Base-by-base conservation (phyloP, 768 basidiomycete genomes). In the Lenzites betulinus region DNA sequence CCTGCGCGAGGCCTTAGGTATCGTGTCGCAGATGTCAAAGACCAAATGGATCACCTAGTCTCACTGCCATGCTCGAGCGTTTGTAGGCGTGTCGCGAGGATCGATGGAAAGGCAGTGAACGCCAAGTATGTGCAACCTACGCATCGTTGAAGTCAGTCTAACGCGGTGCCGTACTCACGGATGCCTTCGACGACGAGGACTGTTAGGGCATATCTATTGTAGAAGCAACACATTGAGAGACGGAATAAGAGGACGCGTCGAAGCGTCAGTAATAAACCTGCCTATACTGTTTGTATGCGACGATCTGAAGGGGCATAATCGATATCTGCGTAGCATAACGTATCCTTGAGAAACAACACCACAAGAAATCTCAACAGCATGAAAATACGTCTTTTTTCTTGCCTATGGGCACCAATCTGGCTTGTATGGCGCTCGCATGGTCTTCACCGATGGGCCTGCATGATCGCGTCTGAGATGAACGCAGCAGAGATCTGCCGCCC, bases 381-480 rank as follows among this genome's bases (percentile, higher is more conserved):
- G 60, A 64, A 59, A 57, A 67, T 47, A 64, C 63, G 55, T 51
- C 59, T 62, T 66, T 62, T 51, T 63, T 59, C 26, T 52, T 52
- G 58, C 46, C 20, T 16, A 36, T 22, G 33, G 20, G 51, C 30
- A 33, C 30, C 30, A 11, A 33, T 33, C 11, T 16, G 35, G 22
- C n/a, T 9, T 5, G 51, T 3, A 23, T 1, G 36, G 12, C 7
- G 23, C 25, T 28, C 16, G 12, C 20, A n/a, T 49, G 20, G 26
- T 38, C 46, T 57, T 77, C 81, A 92, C 77, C 89, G 88, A 71
- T 94, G 92, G 63, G 92, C 92, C 77, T 89, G 90, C 90, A 94
- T 92, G 67, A 97, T 90, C 53, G 92, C 92, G 70, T 96, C 94
- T 58, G 93, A 90, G 69, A 96, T 95, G 78, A 92, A 95, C 57